Evolutionary conservation across 1,284 basidiomycete genomes (phyloP), one percentile per base, ranked within the genome.

Genomic region (Erythrobasidium hasegawianum): DNA sequence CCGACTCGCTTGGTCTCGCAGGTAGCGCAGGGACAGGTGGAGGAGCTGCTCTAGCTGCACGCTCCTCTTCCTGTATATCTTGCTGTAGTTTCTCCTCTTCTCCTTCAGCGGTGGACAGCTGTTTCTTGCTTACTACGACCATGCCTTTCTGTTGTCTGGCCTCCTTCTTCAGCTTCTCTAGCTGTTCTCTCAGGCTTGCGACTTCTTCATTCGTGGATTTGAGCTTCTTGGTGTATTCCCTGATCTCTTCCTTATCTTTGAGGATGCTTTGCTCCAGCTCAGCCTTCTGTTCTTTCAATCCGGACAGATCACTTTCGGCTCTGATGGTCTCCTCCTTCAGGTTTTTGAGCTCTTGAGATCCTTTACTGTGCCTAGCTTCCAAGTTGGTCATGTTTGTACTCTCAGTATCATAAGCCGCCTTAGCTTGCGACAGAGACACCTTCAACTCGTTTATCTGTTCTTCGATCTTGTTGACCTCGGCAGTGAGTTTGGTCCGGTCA

Each of bases 81-180:
- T 78, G 53, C 2, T 26, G 18, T 1, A 82, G 81, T 73, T 85
- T 87, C 13, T 83, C 84, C 61, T 84, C 85, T 71, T 92, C 88
- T 0, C 82, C 80, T 77, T 97, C 94, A 57, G 90, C 88, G 0
- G 88, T 86, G 14, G 83, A 84, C 22, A 98, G 81, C 79, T 98
- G 96, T 79, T 98, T 98, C 81, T 88, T 88, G 9, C 90, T 88
- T 76, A 98, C 96, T 2, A 93, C 92, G 14, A 94, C 82, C 65
- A 96, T 81, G 11, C 95, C 96, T 78, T 93, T 96, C 78, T 97
- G 93, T 76, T 96, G 91, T 75, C 96, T 87, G 0, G 89, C 90
- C 57, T 97, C 93, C 79, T 93, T 97, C 80, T 87, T 92, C 54
- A 86, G 77, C 80, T 90, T 94, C 77, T 97, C 96, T 47, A 93